Conservation (phyloP, 805 yeast species). For the Scheffersomyces spartinae region DNA sequence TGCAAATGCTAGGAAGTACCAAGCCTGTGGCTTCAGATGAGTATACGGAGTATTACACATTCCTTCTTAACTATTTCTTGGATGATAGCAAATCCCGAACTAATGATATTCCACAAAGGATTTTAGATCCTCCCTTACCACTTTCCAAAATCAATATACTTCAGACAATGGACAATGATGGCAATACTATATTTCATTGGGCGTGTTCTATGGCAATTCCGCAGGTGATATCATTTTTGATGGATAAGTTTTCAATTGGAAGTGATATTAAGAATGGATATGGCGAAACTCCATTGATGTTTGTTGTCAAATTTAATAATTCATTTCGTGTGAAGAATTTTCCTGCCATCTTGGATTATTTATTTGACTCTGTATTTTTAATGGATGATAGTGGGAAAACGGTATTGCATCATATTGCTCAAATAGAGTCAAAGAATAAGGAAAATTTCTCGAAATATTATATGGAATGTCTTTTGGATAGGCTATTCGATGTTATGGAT, state of each 20-base stretch:
- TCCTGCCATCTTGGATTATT: constrained; percentile 62
- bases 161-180: constrained; percentile 85
- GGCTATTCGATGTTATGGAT: constrained; percentile 59
- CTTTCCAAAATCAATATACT: constrained; percentile 56
- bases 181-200: constrained; percentile 94
- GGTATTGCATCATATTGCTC: constrained; percentile 77
- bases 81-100: constrained; percentile 26
- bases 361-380: constrained; percentile 68
- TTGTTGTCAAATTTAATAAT: constrained; percentile 79
- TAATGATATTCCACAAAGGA: constrained; percentile 8
- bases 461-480: constrained; percentile 62
- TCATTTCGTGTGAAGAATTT: constrained; percentile 74
- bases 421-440: constrained; percentile 52
- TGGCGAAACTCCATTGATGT: constrained; percentile 83
- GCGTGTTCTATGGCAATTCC: constrained; percentile 92
- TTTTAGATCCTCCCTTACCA: constrained; percentile 57
- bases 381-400: constrained; percentile 67
- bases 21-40: constrained; percentile 42
- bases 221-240: constrained; percentile 61
- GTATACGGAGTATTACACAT: constrained; percentile 18
- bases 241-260: constrained; percentile 66
- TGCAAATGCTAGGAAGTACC: constrained; percentile 36
- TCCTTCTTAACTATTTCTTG: constrained; percentile 29
- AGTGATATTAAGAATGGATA: constrained; percentile 42
- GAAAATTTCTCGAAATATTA: constrained; percentile 78